Base-by-base conservation (phyloP, 495 filamentous ascomycete species). In the Tuber indicum region DNA sequence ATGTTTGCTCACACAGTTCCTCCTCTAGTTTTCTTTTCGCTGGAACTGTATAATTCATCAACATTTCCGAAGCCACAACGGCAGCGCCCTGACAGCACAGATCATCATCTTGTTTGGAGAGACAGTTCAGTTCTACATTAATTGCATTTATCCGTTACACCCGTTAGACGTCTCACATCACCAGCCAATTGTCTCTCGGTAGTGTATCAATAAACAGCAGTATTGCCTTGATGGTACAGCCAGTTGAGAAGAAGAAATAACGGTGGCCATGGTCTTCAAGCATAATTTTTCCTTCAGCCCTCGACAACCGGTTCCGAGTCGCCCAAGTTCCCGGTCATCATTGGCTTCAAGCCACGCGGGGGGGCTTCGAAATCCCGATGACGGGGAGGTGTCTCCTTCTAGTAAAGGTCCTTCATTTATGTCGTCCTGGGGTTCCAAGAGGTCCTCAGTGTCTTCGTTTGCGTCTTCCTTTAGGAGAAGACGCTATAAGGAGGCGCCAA, bases 211-310 rank as follows among this genome's bases (percentile, higher is more conserved):
- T 41, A 78, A 19, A 75, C 17, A 47, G 41, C 32, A 16, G 47
- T 74, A 23, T 36, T 71, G 42, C 26, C 71, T 7, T 47, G 72
- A 71, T 80, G 78, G 71, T 80, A 80, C 79, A 72, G 19, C 58
- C 74, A 69, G 46, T 36, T 52, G 75, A 47, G 78, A 79, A 72
- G 49, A 76, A 45, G 75, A 74, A 72, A 80, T 66, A 72, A 66
- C 46, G 76, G 76, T 66, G 58, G 26, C 26, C 66, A 80, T 80
- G 78, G 78, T 80, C 42, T 80, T 80, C 66, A 80, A 80, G 72
- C 47, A 74, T 19, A 78, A 80, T 80, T 80, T 80, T 69, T 80
- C 78, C 45, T 80, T 80, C 78, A 71, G 52, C 62, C 62, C 78
- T 36, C 78, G 78, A 43, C 78, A 77, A 49, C 74, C 58, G 46